phyloP scores from a whole-genome alignment of 495 filamentous ascomycete genomes.

The Lasiosphaeria miniovina region DNA sequence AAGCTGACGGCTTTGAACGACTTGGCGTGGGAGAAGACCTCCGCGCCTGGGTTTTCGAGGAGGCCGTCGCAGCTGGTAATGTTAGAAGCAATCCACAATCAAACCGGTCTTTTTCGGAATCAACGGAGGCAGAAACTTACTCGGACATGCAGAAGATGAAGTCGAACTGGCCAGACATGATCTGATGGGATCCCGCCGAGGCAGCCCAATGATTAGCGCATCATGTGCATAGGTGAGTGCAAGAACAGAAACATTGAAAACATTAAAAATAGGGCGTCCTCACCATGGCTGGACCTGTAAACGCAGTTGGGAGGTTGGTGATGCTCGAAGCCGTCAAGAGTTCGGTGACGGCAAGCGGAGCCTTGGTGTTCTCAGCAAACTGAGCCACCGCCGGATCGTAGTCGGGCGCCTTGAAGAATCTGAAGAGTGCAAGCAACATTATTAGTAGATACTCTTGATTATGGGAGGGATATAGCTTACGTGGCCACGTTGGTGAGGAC shows the following conservation, averaged over 20 bases:
- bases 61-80: constrained; percentile 23
- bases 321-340: constrained; percentile 19
- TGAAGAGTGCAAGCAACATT: background rate
- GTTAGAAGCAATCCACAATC: background rate
- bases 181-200: background rate
- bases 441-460: background rate
- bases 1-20: constrained; percentile 25
- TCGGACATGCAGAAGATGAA: constrained; percentile 35
- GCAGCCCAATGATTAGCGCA: background rate
- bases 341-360: constrained; percentile 30
- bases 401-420: constrained; percentile 36
- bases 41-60: constrained; percentile 9
- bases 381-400: constrained; percentile 25
- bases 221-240: too few species aligned
- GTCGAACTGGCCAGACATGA: constrained; percentile 33
- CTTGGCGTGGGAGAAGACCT: constrained; percentile 18
- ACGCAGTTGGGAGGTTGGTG: constrained; percentile 10
- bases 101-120: background rate
- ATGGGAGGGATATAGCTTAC: constrained; percentile 10
- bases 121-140: constrained; percentile 14
- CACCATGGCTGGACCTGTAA: constrained; percentile 14
- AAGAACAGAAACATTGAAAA: too few species aligned
- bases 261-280: background rate
- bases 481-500: constrained; percentile 19
- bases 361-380: constrained; percentile 29